Evolutionary conservation across 768 basidiomycete genomes (phyloP).

Genomic region (Auriscalpium vulgare): DNA sequence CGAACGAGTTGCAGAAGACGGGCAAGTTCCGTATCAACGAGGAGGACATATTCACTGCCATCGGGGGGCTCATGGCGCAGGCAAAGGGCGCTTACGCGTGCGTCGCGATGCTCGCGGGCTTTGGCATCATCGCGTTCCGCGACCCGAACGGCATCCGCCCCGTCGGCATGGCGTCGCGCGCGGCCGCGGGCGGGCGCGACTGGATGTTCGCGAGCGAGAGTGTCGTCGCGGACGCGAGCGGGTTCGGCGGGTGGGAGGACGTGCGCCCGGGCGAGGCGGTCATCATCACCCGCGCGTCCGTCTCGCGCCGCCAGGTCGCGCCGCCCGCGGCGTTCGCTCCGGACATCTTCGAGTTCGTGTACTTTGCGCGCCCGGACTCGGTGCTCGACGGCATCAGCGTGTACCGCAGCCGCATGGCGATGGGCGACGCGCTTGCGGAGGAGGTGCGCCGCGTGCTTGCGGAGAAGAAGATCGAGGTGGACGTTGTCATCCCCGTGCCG

Average conservation of each 20-base stretch:
- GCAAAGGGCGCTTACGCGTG: constrained; percentile 94
- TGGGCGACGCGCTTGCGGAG: constrained; percentile 92
- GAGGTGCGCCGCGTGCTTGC: constrained; percentile 72
- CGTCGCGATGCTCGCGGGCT: constrained; percentile 98
- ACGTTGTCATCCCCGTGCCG: constrained; percentile 97
- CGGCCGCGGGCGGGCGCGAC: constrained; percentile 53
- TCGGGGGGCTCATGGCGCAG: constrained; percentile 81
- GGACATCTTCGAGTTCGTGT: constrained; percentile 98
- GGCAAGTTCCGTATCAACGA: constrained; percentile 99
- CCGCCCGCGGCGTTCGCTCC: constrained; percentile 77
- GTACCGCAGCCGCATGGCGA: constrained; percentile 96
- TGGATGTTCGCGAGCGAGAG: constrained; percentile 93
- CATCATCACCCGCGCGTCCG: constrained; percentile 80
- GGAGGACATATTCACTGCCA: constrained; percentile 96
- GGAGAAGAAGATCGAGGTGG: constrained; percentile 63
- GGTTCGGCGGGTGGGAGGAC: constrained; percentile 90
- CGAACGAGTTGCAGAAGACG: constrained; percentile 94
- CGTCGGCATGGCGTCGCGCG: constrained; percentile 75
- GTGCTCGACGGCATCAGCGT: constrained; percentile 96
- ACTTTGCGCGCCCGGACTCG: constrained; percentile 96
- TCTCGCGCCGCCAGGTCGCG: constrained; percentile 69
- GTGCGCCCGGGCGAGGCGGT: constrained; percentile 83
- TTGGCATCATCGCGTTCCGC: constrained; percentile 95
- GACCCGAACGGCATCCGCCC: constrained; percentile 98
- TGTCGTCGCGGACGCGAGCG: constrained; percentile 90